Percentiles rank a stretch among this genome's conserved stretches.
These are phyloP conservation scores for Boletus coccyginus DNA, from an alignment of 768 basidiomycete species.

Conservation along the genomic window DNA sequence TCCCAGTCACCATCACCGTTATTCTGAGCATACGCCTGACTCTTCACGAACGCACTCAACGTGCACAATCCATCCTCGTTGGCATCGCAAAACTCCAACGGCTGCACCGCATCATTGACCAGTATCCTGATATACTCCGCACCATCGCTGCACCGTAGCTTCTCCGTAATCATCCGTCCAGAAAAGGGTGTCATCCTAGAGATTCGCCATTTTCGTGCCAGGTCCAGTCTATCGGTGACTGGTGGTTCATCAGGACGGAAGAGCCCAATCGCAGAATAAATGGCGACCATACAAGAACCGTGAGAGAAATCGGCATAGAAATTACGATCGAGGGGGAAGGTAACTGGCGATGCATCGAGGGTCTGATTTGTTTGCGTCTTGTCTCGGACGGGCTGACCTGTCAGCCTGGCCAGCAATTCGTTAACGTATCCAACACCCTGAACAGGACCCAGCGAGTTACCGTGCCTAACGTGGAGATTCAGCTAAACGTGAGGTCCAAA, in stretches of 20 bases:
- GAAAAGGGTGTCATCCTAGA: conserved; percentile 72
- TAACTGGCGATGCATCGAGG: conserved; percentile 58
- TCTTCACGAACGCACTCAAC: conserved; percentile 63
- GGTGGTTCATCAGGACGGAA: conserved; percentile 36
- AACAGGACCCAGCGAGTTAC: conserved; percentile 64
- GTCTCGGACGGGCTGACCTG: conserved; percentile 59
- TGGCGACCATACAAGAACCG: conserved; percentile 81
- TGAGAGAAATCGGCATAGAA: conserved; percentile 85
- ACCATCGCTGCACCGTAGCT: conserved; percentile 43
- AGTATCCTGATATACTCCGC: conserved; percentile 66
- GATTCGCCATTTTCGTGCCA: conserved; percentile 47
- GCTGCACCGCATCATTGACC: conserved; percentile 71
- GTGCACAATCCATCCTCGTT: conserved; percentile 56
- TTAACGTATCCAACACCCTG: conserved; percentile 88
- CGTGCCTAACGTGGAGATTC: conserved; percentile 46
- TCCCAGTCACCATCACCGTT: conserved; percentile 74
- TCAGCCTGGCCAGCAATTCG: conserved; percentile 81
- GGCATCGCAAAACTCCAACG: conserved; percentile 58
- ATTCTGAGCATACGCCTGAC: conserved; percentile 65
- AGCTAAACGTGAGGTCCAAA: neutral
- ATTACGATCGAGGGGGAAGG: conserved; percentile 69
- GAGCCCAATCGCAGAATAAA: conserved; percentile 62
- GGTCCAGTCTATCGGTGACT: conserved; percentile 16
- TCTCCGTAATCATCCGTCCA: conserved; percentile 72
- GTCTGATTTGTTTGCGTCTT: conserved; percentile 76